Evolutionary conservation across 176 grass and related monocot genomes (phyloP), one percentile per base, ranked within the genome.

Genomic region (Musa schizocarpa): DNA sequence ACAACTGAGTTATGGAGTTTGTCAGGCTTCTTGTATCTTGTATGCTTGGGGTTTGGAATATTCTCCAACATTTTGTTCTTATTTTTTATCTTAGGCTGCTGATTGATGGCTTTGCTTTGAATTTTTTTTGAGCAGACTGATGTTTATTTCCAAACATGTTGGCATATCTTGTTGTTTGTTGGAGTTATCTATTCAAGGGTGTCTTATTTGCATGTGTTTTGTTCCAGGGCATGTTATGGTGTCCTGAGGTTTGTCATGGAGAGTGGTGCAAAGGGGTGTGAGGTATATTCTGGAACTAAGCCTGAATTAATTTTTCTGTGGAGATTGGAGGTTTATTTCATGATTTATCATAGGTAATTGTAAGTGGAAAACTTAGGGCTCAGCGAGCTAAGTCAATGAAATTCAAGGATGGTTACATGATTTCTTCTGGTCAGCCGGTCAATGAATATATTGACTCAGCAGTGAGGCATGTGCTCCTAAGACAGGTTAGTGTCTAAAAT

Each of bases 21-120:
- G 84, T 86, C 84, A 78, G 84, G 84, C 79, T 86, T 82, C 79
- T 67, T 53, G 56, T 65, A 43, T 73, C 4, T 17, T 16, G 55
- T 82, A n/a, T 65, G 17, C 79, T 69, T 78, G 84, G 52, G 80
- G 79, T 86, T 86, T 78, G 75, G 84, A 86, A 86, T 78, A 86
- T 25, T 68, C 84, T 86, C 84, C 84, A 78, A 82, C 74, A 82
- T 81, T 17, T 8, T 6, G 8, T 17, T 57, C 9, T 6, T 43
- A 43, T 43, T 43, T 43, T 43, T 43, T 6, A 6, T 43, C 34
- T 43, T 43, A 43, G 34, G 34, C 34, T 43, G 34, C 34, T 43
- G 34, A 6, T 43, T 0, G 34, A 43, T 43, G 34, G 34, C 34
- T 43, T 43, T 43, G 34, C 34, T 43, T 43, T 43, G 34, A 43